Conservation (phyloP, 768 basidiomycete genomes). For the Cyclocybe aegerita region DNA sequence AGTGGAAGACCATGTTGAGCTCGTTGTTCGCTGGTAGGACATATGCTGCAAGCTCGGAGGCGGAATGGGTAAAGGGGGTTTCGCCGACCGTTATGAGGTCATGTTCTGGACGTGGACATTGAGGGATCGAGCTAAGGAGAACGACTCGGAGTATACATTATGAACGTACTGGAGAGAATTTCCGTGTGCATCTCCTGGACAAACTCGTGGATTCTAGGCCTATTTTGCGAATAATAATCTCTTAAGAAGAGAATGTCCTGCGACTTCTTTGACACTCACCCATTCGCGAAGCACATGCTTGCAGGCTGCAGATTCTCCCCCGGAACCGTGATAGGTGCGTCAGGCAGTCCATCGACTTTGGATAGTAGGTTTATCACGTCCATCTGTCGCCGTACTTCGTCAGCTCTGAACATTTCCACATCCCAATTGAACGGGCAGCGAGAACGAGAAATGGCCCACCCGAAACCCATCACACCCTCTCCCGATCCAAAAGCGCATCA, state of each 20-base stretch:
- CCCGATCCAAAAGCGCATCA: constrained; percentile 76
- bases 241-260: neutral
- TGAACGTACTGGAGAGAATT: constrained; percentile 60
- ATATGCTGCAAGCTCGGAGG: constrained; percentile 52
- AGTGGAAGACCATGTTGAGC: constrained; percentile 66
- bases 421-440: neutral
- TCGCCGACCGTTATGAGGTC: constrained; percentile 69
- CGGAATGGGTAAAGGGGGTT: constrained; percentile 55
- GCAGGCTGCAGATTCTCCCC: constrained; percentile 53
- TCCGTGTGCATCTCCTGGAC: constrained; percentile 63
- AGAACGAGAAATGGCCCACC: constrained; percentile 33
- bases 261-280: constrained; percentile 33
- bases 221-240: constrained; percentile 18
- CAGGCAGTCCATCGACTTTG: constrained; percentile 61
- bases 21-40: constrained; percentile 57
- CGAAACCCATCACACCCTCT: constrained; percentile 76
- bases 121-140: too few species aligned
- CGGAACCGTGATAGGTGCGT: constrained; percentile 58
- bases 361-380: constrained; percentile 72
- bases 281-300: constrained; percentile 55
- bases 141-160: too few species aligned
- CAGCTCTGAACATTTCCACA: neutral
- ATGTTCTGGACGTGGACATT: constrained; percentile 35
- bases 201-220: constrained; percentile 67
- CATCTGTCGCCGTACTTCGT: constrained; percentile 40